Base-by-base conservation (phyloP, 805 yeast genomes). In the Debaryomyces castellii region DNA sequence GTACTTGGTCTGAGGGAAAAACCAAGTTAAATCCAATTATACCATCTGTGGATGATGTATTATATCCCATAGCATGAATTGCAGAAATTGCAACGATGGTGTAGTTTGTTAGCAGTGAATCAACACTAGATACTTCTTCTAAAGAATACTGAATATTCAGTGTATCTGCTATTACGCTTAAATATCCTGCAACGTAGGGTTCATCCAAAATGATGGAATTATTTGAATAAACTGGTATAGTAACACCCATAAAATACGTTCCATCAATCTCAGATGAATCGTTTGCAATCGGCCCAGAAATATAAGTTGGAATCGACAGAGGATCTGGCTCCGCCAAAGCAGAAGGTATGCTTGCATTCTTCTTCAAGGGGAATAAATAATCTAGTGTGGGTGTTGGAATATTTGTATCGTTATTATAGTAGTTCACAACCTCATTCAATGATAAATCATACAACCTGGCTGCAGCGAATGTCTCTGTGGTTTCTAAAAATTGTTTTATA, bases 181-280 rank as follows among this genome's bases (percentile, higher is more conserved):
- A 54, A 61, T 81, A 90, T 0, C 96, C 96, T 2, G 83, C 76
- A 5, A 87, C 69, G 18, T 77, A 73, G 4, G 85, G 82, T 12
- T 74, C 69, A n/a, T 74, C 66, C 5, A 65, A 25, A 18, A 84
- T 65, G 18, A 87, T 83, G 1, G 95, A 84, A n/a, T 83, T 74
- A 52, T 86, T 85, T 14, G 89, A 78, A 54, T 75, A 83, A 2
- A 90, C 77, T 0, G 96, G 94, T 4, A 89, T 53, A 0, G 96
- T 86, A 65, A 90, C 68, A 0, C 96, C 88, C 76, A 88, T 69
- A 52, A 81, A 76, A 54, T 77, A 84, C 1, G 72, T 47, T 1
- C 70, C 53, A 32, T 60, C 62, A 6, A 45, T 40, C 39, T 58
- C 52, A 3, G 61, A 41, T 10, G 57, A 41, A 52, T 81, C 80